These are phyloP conservation scores for Gossypium sturtianum DNA, from an alignment of 345 rosid species.

Conservation along the genomic window DNA sequence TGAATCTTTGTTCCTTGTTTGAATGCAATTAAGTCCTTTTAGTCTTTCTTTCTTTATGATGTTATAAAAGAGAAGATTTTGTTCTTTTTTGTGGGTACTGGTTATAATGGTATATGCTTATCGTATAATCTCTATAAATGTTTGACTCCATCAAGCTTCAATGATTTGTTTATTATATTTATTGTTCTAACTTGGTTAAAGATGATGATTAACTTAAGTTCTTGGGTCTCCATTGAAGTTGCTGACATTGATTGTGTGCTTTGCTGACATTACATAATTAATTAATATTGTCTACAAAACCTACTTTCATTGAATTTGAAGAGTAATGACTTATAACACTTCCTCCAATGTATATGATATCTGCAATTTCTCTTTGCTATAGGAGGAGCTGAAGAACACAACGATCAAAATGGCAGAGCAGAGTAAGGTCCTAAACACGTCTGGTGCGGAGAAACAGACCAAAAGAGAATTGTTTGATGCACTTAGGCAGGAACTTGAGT, in stretches of 20 bases:
- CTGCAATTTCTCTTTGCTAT: conserved; percentile 3
- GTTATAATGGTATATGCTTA: background rate
- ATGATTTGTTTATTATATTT: background rate
- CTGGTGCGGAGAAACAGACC: conserved; percentile 73
- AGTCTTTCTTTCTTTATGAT: background rate
- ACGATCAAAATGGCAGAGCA: conserved; percentile 73
- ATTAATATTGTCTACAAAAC: background rate
- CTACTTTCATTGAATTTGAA: background rate
- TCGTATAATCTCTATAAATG: background rate
- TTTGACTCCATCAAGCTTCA: background rate
- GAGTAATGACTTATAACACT: background rate
- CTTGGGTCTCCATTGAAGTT: background rate
- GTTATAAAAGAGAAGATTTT: conserved; percentile 5
- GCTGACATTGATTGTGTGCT: background rate
- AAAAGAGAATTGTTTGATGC: conserved; percentile 70
- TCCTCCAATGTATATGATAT: background rate
- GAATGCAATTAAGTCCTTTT: background rate
- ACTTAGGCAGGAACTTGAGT: conserved; percentile 72
- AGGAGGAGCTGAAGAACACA: conserved; percentile 67
- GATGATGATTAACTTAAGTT: background rate
- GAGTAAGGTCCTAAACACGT: conserved; percentile 66
- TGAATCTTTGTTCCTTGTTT: background rate
- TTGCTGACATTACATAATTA: background rate
- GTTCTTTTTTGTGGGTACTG: background rate
- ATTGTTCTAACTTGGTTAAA: background rate